Conservation (phyloP, 768 basidiomycete genomes). For the Mycena leptocephala region DNA sequence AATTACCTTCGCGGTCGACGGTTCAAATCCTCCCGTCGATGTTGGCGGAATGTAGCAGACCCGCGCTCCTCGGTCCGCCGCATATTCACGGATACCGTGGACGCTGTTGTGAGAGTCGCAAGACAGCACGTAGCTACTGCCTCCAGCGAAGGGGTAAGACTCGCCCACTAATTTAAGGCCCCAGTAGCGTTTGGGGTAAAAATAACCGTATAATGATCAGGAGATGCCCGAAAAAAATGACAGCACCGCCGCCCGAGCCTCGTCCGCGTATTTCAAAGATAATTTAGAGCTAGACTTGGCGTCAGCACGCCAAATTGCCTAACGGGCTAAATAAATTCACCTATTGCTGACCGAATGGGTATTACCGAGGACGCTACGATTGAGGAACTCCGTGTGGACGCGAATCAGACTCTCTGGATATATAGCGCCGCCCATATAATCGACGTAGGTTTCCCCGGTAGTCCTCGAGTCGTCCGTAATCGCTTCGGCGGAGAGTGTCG, state of each 20-base stretch:
- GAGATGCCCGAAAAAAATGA: slow-evolving; percentile 84
- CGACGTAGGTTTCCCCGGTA: slow-evolving; percentile 83
- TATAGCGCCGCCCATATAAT: slow-evolving; percentile 89
- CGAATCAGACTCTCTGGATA: slow-evolving; percentile 86
- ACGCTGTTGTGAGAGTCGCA: slow-evolving; percentile 90
- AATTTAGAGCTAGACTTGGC: slow-evolving; percentile 71
- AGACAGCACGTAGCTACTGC: slow-evolving; percentile 77
- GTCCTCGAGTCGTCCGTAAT: slow-evolving; percentile 74
- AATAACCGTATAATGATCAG: slow-evolving; percentile 80
- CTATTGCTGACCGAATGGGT: slow-evolving; percentile 89
- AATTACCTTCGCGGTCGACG: slow-evolving; percentile 72
- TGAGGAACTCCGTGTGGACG: slow-evolving; percentile 80
- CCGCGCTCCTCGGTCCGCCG: slow-evolving; percentile 66
- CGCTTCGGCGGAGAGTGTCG: slow-evolving; percentile 76
- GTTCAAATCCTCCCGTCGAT: slow-evolving; percentile 76
- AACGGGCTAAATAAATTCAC: slow-evolving; percentile 51
- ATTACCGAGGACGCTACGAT: slow-evolving; percentile 80
- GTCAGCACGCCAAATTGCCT: slow-evolving; percentile 27
- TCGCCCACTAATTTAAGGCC: slow-evolving; percentile 88
- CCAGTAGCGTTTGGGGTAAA: slow-evolving; percentile 88
- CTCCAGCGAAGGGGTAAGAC: slow-evolving; percentile 77
- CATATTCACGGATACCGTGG: slow-evolving; percentile 86
- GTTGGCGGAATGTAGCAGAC: slow-evolving; percentile 79
- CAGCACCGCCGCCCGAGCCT: slow-evolving; percentile 82
- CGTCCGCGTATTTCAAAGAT: slow-evolving; percentile 75